phyloP scores from a whole-genome alignment of 2,329 filamentous ascomycete species.

The Lachnellula hyalina region DNA sequence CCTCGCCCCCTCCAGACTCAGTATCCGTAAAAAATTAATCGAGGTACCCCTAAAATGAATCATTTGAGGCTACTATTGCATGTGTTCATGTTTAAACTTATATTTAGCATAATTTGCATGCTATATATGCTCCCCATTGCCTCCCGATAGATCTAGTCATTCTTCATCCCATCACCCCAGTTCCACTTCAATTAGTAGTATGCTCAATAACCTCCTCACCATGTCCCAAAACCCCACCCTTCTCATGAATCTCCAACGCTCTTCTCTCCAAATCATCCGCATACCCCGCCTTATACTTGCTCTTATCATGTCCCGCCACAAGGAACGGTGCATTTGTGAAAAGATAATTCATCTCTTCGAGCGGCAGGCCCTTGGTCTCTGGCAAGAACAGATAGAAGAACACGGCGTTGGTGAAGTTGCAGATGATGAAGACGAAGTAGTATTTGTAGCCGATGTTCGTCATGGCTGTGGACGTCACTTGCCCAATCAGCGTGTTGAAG shows the following conservation, averaged over 20 bases:
- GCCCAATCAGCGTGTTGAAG: constrained; percentile 50
- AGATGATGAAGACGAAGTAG: constrained; percentile 45
- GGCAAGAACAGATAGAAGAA: constrained; percentile 33
- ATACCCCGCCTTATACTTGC: constrained; percentile 41
- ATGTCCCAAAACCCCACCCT: constrained; percentile 32
- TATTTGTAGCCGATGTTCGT: constrained; percentile 45
- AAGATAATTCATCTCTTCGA: constrained; percentile 35
- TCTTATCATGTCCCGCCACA: constrained; percentile 51
- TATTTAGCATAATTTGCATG: too few relatives aligned
- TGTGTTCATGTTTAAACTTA: too few relatives aligned
- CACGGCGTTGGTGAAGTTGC: constrained; percentile 40
- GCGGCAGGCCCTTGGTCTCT: constrained; percentile 31
- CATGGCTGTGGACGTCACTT: constrained; percentile 52
- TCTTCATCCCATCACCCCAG: not conserved
- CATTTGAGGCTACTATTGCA: too few relatives aligned
- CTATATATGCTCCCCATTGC: too few relatives aligned
- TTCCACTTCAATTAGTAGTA: not conserved
- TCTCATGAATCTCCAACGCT: constrained; percentile 51
- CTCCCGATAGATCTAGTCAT: not conserved
- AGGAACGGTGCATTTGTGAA: constrained; percentile 51
- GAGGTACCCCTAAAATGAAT: too few relatives aligned
- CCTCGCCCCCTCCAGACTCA: too few relatives aligned
- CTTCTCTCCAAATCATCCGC: constrained; percentile 54
- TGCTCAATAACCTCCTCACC: constrained; percentile 6
- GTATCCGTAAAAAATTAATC: too few relatives aligned